A percentile compares a stretch with the other conserved stretches of the same genome.
These are phyloP conservation scores for Scutellaria barbata DNA, from an alignment of 257 asterid species.

Conservation along the genomic window DNA sequence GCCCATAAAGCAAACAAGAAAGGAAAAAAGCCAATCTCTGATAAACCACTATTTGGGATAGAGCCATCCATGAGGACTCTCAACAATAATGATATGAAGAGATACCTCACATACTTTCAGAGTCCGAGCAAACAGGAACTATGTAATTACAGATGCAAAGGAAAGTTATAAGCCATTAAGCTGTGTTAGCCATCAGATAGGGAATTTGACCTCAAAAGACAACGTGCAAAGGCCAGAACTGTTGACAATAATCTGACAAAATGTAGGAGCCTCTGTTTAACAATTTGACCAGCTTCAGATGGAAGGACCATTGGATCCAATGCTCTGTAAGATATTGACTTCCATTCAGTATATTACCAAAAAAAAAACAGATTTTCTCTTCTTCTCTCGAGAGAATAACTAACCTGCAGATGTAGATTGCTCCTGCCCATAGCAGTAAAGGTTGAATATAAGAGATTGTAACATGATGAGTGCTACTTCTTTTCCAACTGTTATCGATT, in stretches of 20 bases:
- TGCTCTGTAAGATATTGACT: constrained; percentile 59
- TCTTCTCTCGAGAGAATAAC: constrained; percentile 29
- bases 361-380: not conserved
- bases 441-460: constrained; percentile 82
- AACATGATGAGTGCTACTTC: constrained; percentile 63
- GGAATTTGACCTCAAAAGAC: constrained; percentile 71
- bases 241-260: constrained; percentile 87
- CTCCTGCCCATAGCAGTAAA: constrained; percentile 82
- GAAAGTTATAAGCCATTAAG: not conserved
- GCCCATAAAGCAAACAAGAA: constrained; percentile 8
- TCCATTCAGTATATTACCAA: constrained; percentile 33
- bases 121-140: constrained; percentile 25
- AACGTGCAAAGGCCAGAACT: constrained; percentile 82
- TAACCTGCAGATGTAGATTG: constrained; percentile 89
- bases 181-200: constrained; percentile 25
- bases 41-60: not conserved
- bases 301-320: constrained; percentile 82
- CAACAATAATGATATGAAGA: not conserved
- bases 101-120: not conserved
- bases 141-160: constrained; percentile 22
- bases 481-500: constrained; percentile 67
- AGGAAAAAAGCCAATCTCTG: not conserved
- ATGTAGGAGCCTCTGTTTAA: constrained; percentile 78
- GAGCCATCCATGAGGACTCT: constrained; percentile 15
- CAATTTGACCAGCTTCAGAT: constrained; percentile 72